A percentile compares a stretch with the other conserved stretches of the same genome.
phyloP scores from a whole-genome alignment of 768 basidiomycete species.

The Kwoniella sp. region DNA sequence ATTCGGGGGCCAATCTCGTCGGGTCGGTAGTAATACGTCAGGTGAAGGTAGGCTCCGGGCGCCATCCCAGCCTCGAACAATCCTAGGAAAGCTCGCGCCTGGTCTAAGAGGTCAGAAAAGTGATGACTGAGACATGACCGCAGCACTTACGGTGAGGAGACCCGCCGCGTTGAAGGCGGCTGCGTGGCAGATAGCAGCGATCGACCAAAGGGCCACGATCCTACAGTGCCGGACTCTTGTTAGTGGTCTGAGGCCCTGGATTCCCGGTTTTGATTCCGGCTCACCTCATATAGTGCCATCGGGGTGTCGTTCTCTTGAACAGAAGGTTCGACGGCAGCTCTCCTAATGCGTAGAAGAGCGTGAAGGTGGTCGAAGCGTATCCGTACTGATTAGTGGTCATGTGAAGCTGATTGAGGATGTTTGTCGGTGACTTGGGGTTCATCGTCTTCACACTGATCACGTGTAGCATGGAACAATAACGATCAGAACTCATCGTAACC shows the following conservation, averaged over 20 bases:
- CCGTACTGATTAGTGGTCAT: constrained; percentile 41
- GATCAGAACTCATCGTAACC: too few relatives aligned
- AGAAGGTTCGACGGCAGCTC: constrained; percentile 42
- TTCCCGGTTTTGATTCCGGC: too few relatives aligned
- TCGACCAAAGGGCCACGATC: constrained; percentile 17
- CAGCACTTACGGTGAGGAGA: constrained; percentile 11
- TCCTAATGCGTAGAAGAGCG: constrained; percentile 35
- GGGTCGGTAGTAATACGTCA: constrained; percentile 41
- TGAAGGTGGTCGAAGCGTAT: constrained; percentile 34
- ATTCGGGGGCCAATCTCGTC: constrained; percentile 39
- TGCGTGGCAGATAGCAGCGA: constrained; percentile 18
- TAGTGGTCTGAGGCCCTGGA: background rate
- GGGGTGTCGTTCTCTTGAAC: constrained; percentile 42
- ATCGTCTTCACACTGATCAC: constrained; percentile 34
- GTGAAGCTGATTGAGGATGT: constrained; percentile 37
- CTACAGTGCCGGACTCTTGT: background rate
- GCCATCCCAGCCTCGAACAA: constrained; percentile 37
- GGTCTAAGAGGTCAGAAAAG: background rate
- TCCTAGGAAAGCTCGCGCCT: constrained; percentile 32
- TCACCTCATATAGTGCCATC: constrained; percentile 24
- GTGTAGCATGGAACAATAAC: background rate
- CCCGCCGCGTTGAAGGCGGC: constrained; percentile 14
- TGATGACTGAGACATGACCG: background rate
- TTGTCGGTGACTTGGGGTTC: constrained; percentile 26
- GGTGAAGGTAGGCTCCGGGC: constrained; percentile 37